Percentiles rank a stretch among this genome's conserved stretches.
phyloP scores from a whole-genome alignment of 352 stramenopile genomes.

The Globisporangium ultimum region DNA sequence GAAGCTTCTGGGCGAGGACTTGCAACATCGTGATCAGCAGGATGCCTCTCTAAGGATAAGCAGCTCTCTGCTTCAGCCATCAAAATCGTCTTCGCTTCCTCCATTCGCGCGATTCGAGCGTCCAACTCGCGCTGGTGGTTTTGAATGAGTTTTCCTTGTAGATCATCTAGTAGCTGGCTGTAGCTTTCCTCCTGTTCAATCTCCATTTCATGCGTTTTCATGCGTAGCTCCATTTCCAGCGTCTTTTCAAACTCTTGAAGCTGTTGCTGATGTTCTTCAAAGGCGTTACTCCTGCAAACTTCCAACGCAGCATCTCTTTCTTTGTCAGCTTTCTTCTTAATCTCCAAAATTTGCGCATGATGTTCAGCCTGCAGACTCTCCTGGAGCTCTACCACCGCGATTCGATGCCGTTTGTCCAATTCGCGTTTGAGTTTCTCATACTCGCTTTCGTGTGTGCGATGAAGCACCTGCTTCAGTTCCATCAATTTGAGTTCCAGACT shows the following conservation, averaged over 20 bases:
- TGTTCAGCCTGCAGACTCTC: slow-evolving; percentile 37
- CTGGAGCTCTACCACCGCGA: slow-evolving; percentile 49
- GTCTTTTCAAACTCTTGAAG: slow-evolving; percentile 33
- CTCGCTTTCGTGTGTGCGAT: slow-evolving; percentile 31
- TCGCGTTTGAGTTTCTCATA: slow-evolving; percentile 31
- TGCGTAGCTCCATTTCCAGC: slow-evolving; percentile 37
- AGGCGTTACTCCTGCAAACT: slow-evolving; percentile 22
- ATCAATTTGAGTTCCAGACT: slow-evolving; percentile 31
- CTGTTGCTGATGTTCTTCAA: slow-evolving; percentile 28
- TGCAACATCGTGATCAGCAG: neutral
- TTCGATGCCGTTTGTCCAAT: slow-evolving; percentile 41
- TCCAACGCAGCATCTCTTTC: slow-evolving; percentile 18
- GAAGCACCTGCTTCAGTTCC: slow-evolving; percentile 42
- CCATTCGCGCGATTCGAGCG: slow-evolving; percentile 34
- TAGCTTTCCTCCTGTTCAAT: slow-evolving; percentile 36
- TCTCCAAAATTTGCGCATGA: slow-evolving; percentile 17
- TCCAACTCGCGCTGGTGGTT: slow-evolving; percentile 36
- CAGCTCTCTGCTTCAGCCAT: slow-evolving; percentile 45
- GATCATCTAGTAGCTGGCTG: slow-evolving; percentile 30
- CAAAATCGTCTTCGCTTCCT: slow-evolving; percentile 38
- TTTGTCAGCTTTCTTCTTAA: slow-evolving; percentile 24
- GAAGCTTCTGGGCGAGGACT: slow-evolving; percentile 4
- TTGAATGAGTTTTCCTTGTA: slow-evolving; percentile 25
- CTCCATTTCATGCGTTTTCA: slow-evolving; percentile 36
- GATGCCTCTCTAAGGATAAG: slow-evolving; percentile 17